A percentile compares a stretch with the other conserved stretches of the same genome.
These are phyloP conservation scores for Pyrenochaeta sp. DNA, from an alignment of 2,329 filamentous ascomycete genomes.

Conservation along the genomic window DNA sequence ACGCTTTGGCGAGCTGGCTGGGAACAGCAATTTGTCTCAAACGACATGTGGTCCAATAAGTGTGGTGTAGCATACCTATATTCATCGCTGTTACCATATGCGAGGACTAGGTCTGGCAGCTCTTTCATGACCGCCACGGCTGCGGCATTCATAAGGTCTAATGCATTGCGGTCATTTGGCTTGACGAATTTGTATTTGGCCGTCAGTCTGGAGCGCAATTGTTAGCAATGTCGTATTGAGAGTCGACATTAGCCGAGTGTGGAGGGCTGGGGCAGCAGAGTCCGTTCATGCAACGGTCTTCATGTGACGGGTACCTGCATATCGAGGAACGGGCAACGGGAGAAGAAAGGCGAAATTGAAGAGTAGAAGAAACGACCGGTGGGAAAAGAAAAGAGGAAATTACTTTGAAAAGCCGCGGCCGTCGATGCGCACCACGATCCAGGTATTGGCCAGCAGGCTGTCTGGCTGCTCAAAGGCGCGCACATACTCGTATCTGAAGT, in stretches of 20 bases:
- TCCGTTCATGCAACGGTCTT: conserved; percentile 11
- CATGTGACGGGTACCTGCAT: conserved; percentile 28
- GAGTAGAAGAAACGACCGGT: conserved; percentile 6
- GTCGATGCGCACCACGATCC: conserved; percentile 94
- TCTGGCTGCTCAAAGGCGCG: conserved; percentile 87
- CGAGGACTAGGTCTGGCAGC: conserved; percentile 83
- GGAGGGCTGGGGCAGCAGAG: conserved; percentile 8
- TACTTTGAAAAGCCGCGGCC: conserved; percentile 95
- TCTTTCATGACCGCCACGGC: conserved; percentile 85
- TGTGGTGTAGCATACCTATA: conserved; percentile 67
- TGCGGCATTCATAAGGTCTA: conserved; percentile 93
- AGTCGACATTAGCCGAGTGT: conserved; percentile 7
- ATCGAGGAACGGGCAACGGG: conserved; percentile 8
- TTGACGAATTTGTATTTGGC: conserved; percentile 85
- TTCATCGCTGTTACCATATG: conserved; percentile 94
- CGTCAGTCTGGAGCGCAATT: conserved; percentile 68
- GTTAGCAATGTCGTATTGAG: conserved; percentile 10
- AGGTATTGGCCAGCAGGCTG: conserved; percentile 84
- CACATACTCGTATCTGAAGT: conserved; percentile 87
- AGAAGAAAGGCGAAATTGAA: too few species aligned
- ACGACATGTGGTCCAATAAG: conserved; percentile 7
- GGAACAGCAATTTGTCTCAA: conserved; percentile 22
- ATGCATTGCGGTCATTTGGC: conserved; percentile 86
- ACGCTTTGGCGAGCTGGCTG: conserved; percentile 2
- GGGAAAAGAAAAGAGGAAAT: conserved; percentile 13